Evolutionary conservation across 108 stramenopile species (phyloP).

Genomic region (Cyclotella sp.): DNA sequence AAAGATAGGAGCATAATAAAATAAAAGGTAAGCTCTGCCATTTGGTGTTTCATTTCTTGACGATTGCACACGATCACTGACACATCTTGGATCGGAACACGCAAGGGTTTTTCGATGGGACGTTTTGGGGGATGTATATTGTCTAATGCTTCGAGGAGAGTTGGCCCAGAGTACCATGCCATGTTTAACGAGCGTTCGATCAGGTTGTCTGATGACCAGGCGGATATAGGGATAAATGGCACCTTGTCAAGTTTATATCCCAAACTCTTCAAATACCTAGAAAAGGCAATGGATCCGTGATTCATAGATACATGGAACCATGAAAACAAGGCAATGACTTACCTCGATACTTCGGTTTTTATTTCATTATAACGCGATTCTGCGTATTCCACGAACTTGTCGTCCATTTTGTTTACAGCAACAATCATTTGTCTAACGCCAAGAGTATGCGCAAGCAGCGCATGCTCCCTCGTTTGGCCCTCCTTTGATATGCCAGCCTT

Average conservation of each 20-base stretch:
- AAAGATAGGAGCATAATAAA: no score
- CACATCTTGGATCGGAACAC: constrained; percentile 95
- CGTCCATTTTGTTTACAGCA: constrained; percentile 97
- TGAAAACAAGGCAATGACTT: constrained; percentile 20
- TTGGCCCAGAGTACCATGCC: constrained; percentile 95
- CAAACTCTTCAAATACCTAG: constrained; percentile 48
- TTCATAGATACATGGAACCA: no score
- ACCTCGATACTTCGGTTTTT: constrained; percentile 71
- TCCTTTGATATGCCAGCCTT: constrained; percentile 85
- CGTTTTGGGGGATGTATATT: constrained; percentile 85
- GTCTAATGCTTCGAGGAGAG: constrained; percentile 94
- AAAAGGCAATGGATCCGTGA: no score
- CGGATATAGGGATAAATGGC: constrained; percentile 96
- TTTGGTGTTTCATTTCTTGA: no score
- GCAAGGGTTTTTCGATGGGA: constrained; percentile 93
- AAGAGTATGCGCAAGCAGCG: constrained; percentile 92
- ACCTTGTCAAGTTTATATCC: constrained; percentile 89
- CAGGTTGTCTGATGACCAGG: constrained; percentile 96
- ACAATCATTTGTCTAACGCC: constrained; percentile 99
- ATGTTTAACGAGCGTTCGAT: constrained; percentile 88
- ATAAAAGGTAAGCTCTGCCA: no score
- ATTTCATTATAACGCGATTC: constrained; percentile 92
- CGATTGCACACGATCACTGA: constrained; percentile 73
- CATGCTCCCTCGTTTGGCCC: constrained; percentile 94
- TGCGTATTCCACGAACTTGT: constrained; percentile 67